Base-by-base conservation (phyloP, 441 rosid species). In the Adansonia grandidieri region DNA sequence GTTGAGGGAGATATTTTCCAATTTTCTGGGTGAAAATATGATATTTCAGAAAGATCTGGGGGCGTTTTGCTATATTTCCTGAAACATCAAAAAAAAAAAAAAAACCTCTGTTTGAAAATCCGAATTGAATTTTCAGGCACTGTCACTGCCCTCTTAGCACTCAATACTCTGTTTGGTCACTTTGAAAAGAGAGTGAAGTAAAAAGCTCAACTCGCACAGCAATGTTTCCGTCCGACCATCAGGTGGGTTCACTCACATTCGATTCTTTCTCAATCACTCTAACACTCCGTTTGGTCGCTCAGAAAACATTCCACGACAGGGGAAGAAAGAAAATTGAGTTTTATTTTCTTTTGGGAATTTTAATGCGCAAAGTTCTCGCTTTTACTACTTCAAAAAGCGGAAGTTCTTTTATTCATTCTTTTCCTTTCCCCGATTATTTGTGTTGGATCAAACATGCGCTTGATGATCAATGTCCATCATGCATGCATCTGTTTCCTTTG, bases 171-270 rank as follows among this genome's bases (percentile, higher is more conserved):
- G 47, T 44, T 44, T 44, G 47, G 47, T 44, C 47, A 44, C 47
- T 4, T 5, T 0, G 44, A 40, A 40, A 40, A 40, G 5, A 40
- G n/a, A 2, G 57, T 57, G 19, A 17, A 69, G 57, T 58, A 19
- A 14, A 14, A 50, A 20, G 37, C 74, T 13, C 20, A 50, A 60
- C 20, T 74, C 32, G 32, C 32, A 28, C 78, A 10, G 47, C 73
- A 32, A 80, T 80, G 79, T 40, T 61, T 69, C 71, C 65, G 9
- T 17, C 72, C 0, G 53, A 70, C 56, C 57, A 15, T 22, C 82
- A 70, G 82, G 82, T 80, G 14, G 45, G 50, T 73, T 48, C 51
- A 57, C 62, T 74, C 53, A 11, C 54, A 19, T 28, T 20, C 62
- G 24, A 17, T 57, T 57, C 62, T 57, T 17, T 57, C 22, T 57